Conservation (phyloP, 2,329 filamentous ascomycete genomes). For the Chaetomium sp. region DNA sequence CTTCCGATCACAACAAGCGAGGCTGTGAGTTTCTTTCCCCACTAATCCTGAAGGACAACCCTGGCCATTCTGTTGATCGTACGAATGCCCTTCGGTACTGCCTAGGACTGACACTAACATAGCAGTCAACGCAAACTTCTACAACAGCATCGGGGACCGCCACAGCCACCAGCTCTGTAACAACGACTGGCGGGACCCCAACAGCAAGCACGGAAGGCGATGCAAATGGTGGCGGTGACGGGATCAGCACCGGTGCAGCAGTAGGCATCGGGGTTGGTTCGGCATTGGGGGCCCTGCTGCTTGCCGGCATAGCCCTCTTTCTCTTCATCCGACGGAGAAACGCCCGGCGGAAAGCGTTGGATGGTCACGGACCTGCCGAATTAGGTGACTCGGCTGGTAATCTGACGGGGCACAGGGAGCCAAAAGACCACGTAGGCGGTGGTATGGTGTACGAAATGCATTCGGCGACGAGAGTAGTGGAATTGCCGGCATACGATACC, state of each 20-base stretch:
- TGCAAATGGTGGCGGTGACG: neutral
- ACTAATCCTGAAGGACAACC: neutral
- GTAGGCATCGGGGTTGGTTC: slow-evolving; percentile 1
- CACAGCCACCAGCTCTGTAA: neutral
- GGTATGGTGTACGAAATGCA: neutral
- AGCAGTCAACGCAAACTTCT: neutral
- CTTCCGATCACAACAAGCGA: neutral
- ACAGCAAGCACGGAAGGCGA: neutral
- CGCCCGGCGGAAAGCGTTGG: neutral
- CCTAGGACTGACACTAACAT: neutral
- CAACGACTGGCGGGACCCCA: neutral
- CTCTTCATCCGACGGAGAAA: neutral
- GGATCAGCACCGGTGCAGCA: neutral
- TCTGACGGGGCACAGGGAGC: neutral
- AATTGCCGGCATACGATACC: neutral
- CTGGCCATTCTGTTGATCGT: neutral
- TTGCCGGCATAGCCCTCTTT: slow-evolving; percentile 2
- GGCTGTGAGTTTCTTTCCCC: neutral
- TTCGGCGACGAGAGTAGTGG: neutral
- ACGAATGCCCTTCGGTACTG: neutral
- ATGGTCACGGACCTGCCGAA: neutral
- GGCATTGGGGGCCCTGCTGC: slow-evolving; percentile 1
- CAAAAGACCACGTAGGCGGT: neutral
- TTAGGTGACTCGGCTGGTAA: neutral
- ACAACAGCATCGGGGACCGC: neutral